phyloP scores from a whole-genome alignment of 2,329 filamentous ascomycete species.

The Helicocarpus griseus region DNA sequence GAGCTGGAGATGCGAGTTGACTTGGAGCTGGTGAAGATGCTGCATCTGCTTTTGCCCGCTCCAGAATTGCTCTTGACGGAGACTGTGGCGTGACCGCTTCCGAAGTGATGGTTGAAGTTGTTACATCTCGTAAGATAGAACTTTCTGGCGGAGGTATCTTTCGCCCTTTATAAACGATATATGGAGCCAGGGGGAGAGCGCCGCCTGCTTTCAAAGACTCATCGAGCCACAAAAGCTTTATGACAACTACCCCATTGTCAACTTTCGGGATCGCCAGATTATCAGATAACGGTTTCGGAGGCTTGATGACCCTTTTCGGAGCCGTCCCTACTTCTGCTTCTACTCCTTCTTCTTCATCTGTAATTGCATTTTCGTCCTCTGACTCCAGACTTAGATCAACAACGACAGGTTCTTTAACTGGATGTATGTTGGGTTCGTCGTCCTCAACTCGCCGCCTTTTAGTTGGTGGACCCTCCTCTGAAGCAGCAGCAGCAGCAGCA shows the following conservation, averaged over 20 bases:
- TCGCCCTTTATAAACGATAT: conserved; percentile 42
- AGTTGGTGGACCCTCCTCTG: conserved; percentile 10
- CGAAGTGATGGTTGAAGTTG: conserved; percentile 7
- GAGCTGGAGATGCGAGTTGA: conserved; percentile 2
- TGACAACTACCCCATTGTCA: conserved; percentile 29
- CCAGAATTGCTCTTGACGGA: conserved; percentile 32
- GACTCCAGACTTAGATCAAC: conserved; percentile 24
- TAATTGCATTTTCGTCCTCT: conserved; percentile 18
- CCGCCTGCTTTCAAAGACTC: conserved; percentile 35
- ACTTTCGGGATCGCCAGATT: neutral
- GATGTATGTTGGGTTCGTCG: neutral
- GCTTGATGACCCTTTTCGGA: conserved; percentile 3
- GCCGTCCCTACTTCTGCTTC: too few relatives aligned
- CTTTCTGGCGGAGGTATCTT: conserved; percentile 8
- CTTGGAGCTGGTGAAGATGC: conserved; percentile 12
- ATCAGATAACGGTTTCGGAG: conserved; percentile 8
- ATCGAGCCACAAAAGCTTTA: conserved; percentile 46
- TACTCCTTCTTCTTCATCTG: neutral
- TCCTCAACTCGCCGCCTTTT: conserved; percentile 21
- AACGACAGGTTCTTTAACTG: conserved; percentile 8
- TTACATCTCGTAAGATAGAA: conserved; percentile 2
- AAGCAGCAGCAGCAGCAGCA: neutral
- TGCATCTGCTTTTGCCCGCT: conserved; percentile 45
- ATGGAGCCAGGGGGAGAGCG: conserved; percentile 39
- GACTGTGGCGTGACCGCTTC: conserved; percentile 4